These are phyloP conservation scores for Podila horticola DNA, from an alignment of 192 early-diverging fungal species.

Conservation along the genomic window DNA sequence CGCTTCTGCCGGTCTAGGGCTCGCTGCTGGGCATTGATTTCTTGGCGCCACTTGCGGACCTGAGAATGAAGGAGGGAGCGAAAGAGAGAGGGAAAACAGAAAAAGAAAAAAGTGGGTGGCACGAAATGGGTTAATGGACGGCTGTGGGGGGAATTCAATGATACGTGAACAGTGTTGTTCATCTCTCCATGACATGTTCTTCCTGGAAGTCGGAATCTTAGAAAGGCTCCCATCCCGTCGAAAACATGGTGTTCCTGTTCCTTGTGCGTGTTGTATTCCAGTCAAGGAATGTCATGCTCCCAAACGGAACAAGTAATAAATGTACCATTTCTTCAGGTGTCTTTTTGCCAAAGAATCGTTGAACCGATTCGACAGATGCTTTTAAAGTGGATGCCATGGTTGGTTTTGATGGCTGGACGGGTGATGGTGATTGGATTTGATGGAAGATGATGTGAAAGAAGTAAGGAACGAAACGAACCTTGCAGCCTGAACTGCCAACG, in stretches of 20 bases:
- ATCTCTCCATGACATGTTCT: not conserved
- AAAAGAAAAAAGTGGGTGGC: not conserved
- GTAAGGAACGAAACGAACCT: not conserved
- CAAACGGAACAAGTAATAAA: not conserved
- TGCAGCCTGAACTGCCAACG: too few relatives aligned
- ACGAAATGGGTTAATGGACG: not conserved
- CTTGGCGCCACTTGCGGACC: conserved; percentile 92
- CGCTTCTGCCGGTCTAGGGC: conserved; percentile 86
- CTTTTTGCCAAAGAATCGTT: conserved; percentile 70
- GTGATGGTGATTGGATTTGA: not conserved
- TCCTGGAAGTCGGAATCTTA: too few relatives aligned
- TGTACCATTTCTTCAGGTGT: conserved; percentile 68
- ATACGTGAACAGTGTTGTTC: too few relatives aligned
- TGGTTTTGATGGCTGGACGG: not conserved
- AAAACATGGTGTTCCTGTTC: too few relatives aligned
- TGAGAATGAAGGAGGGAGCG: too few relatives aligned
- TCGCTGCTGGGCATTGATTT: conserved; percentile 87
- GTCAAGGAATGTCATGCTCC: too few relatives aligned
- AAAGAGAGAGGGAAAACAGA: not conserved
- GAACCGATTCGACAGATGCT: conserved; percentile 51
- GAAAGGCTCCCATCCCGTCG: too few relatives aligned
- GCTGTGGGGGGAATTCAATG: not conserved
- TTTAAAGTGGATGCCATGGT: conserved; percentile 47
- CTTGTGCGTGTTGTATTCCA: too few relatives aligned
- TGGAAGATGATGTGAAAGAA: not conserved